These are phyloP conservation scores for Penicillium sp. DNA, from an alignment of 2,329 filamentous ascomycete species.

Conservation along the genomic window DNA sequence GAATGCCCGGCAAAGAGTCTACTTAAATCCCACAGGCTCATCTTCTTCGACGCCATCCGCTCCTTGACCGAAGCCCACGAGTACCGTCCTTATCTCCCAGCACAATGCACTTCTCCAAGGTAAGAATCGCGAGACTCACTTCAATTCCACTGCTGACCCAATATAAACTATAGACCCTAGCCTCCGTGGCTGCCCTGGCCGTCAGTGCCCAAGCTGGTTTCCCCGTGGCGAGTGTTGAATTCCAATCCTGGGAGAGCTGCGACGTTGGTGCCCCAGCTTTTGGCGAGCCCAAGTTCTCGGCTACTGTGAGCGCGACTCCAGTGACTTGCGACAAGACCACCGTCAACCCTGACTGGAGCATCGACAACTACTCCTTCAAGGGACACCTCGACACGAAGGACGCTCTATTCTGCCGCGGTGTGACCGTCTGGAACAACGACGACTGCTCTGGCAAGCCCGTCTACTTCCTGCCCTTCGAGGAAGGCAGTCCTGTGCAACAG, in stretches of 20 bases:
- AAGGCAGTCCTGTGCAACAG: conserved; percentile 16
- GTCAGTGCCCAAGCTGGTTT: conserved; percentile 22
- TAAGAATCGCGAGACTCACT: conserved; percentile 7
- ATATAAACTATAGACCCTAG: conserved; percentile 24
- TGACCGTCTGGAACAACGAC: conserved; percentile 28
- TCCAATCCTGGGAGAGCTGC: conserved; percentile 29
- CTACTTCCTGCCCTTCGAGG: conserved; percentile 22
- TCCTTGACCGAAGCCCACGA: too few species aligned
- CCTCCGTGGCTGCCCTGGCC: conserved; percentile 21
- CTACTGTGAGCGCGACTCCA: conserved; percentile 16
- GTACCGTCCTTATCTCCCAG: conserved; percentile 2
- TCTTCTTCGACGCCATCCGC: conserved; percentile 9
- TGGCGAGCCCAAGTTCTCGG: conserved; percentile 21
- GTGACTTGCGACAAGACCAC: conserved; percentile 26
- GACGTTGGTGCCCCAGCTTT: conserved; percentile 15
- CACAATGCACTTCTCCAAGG: conserved; percentile 29
- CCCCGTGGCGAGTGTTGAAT: conserved; percentile 25
- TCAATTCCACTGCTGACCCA: background rate
- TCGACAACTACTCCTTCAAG: conserved; percentile 26
- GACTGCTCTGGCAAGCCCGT: conserved; percentile 21
- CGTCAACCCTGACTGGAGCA: conserved; percentile 26
- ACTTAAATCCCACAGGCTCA: conserved; percentile 20
- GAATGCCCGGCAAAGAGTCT: conserved; percentile 2
- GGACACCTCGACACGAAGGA: conserved; percentile 26
- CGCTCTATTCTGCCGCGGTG: conserved; percentile 19